Evolutionary conservation across 176 grass and related monocot species (phyloP).

Genomic region (Dactylis glomerata): DNA sequence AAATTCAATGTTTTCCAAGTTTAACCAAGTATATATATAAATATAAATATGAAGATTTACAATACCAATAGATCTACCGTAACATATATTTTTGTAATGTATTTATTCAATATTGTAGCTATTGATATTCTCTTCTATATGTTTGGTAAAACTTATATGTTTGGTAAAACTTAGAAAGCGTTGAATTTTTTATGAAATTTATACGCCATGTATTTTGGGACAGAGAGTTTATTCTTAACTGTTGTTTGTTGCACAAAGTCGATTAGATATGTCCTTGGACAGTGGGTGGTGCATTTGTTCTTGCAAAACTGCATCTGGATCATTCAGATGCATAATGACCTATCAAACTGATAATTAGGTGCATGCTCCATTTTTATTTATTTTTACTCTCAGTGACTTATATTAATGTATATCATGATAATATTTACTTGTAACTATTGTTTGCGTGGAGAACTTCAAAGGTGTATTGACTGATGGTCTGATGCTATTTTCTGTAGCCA

Average conservation of each 20-base stretch:
- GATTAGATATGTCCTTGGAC: background rate
- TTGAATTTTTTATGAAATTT: background rate
- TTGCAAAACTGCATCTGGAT: background rate
- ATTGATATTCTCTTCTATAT: background rate
- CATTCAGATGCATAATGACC: background rate
- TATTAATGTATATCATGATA: background rate
- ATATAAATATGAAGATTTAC: too few species aligned
- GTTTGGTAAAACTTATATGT: background rate
- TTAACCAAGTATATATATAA: too few species aligned
- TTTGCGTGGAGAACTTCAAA: background rate
- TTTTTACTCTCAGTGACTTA: background rate
- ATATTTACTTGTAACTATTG: slow-evolving; percentile 17
- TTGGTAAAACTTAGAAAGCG: background rate
- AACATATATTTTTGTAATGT: too few species aligned
- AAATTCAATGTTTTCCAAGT: too few species aligned
- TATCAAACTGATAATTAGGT: background rate
- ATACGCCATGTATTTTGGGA: background rate
- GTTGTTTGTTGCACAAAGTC: background rate
- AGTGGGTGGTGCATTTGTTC: background rate
- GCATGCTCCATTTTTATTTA: background rate
- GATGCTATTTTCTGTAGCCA: slow-evolving; percentile 58
- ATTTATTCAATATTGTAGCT: background rate
- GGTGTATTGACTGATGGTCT: slow-evolving; percentile 37
- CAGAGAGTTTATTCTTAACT: background rate
- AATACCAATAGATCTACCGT: too few species aligned